A percentile compares a stretch with the other conserved stretches of the same genome.
These are phyloP conservation scores for Fusarium newnesense DNA, from an alignment of 2,329 filamentous ascomycete species.

Conservation along the genomic window DNA sequence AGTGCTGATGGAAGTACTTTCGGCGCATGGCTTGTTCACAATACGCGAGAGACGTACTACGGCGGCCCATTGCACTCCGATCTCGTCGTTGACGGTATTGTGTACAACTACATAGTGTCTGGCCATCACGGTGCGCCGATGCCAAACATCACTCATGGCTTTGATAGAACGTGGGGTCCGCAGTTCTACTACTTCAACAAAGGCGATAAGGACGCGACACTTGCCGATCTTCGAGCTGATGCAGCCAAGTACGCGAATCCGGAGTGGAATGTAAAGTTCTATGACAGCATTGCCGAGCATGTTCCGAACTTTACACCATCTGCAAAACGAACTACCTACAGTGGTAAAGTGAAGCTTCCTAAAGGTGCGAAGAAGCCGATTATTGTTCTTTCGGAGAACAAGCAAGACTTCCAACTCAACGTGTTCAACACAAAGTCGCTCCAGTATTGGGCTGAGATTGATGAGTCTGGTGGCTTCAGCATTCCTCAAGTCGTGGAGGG, in stretches of 20 bases:
- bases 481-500: conserved; percentile 31
- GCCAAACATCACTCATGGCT: conserved; percentile 71
- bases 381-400: conserved; percentile 58
- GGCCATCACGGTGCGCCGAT: conserved; percentile 71
- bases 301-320: conserved; percentile 28
- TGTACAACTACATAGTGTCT: conserved; percentile 70
- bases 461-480: conserved; percentile 50
- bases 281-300: conserved; percentile 26
- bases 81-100: conserved; percentile 69
- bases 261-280: conserved; percentile 33
- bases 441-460: conserved; percentile 69
- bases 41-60: conserved; percentile 69
- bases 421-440: conserved; percentile 61
- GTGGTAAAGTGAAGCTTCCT: conserved; percentile 28
- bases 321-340: conserved; percentile 7
- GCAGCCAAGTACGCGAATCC: conserved; percentile 24
- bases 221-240: conserved; percentile 24
- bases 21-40: conserved; percentile 71
- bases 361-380: conserved; percentile 50
- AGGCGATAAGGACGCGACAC: neutral
- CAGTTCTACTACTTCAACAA: conserved; percentile 70
- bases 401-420: conserved; percentile 49
- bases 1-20: conserved; percentile 62
- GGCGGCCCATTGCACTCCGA: conserved; percentile 70
- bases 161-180: conserved; percentile 72